These are phyloP conservation scores for Candida ulmi DNA, from an alignment of 805 yeast species.

Conservation along the genomic window DNA sequence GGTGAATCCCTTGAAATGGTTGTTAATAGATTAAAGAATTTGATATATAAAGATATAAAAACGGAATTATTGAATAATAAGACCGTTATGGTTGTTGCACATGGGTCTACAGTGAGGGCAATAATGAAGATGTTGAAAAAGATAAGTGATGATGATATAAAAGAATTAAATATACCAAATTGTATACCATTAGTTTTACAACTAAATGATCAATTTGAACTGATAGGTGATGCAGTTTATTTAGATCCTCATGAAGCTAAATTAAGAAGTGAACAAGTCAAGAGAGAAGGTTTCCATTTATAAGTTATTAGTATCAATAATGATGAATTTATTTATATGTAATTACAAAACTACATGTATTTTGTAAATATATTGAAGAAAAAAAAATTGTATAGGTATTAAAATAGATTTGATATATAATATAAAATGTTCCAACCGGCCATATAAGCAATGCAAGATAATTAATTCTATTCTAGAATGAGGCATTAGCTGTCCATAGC, in stretches of 20 bases:
- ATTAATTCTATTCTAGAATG: too few relatives aligned
- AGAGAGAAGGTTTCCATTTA: conserved; percentile 55
- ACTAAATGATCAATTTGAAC: conserved; percentile 45
- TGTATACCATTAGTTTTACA: conserved; percentile 75
- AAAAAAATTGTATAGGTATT: background rate
- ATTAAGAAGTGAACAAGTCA: conserved; percentile 74
- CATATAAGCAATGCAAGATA: too few relatives aligned
- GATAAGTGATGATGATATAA: conserved; percentile 62
- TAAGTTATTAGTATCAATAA: too few relatives aligned
- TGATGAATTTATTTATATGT: too few relatives aligned
- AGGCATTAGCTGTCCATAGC: too few relatives aligned
- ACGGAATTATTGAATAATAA: conserved; percentile 41
- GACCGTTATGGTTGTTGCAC: conserved; percentile 66
- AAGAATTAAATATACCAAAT: conserved; percentile 73
- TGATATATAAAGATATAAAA: conserved; percentile 45
- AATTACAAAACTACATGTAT: too few relatives aligned
- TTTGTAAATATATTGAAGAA: too few relatives aligned
- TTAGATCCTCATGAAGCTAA: conserved; percentile 78
- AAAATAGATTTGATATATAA: too few relatives aligned
- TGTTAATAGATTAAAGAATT: conserved; percentile 58
- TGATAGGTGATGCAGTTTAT: conserved; percentile 54
- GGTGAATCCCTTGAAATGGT: conserved; percentile 76
- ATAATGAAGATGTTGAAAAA: conserved; percentile 62
- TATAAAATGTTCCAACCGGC: too few relatives aligned
- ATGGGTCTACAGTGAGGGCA: conserved; percentile 79